Percentiles rank a stretch among this genome's conserved stretches.
These are phyloP conservation scores for Fraxinus sp. DNA, from an alignment of 305 asterid genomes.

Conservation along the genomic window DNA sequence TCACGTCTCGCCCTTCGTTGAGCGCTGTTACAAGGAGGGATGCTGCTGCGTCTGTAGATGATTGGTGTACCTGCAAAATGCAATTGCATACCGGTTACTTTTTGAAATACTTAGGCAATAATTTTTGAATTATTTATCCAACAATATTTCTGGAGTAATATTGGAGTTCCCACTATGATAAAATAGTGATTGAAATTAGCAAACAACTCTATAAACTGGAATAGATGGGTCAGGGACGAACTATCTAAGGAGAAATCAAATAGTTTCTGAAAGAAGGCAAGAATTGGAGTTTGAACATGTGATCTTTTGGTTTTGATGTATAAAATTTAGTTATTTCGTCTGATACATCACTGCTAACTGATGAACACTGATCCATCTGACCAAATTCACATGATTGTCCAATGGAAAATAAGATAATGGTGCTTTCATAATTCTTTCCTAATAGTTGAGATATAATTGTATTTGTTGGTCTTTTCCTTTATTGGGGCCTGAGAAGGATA, in stretches of 20 bases:
- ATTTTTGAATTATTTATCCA: background rate
- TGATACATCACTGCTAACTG: background rate
- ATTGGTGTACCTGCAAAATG: slow-evolving; percentile 76
- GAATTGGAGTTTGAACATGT: background rate
- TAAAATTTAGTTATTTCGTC: background rate
- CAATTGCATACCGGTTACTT: background rate
- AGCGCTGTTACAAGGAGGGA: slow-evolving; percentile 93
- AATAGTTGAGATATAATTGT: background rate
- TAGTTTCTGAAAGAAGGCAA: background rate
- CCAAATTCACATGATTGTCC: background rate
- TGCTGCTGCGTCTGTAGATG: slow-evolving; percentile 97
- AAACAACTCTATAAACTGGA: background rate
- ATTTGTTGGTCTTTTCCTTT: background rate
- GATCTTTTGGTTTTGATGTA: background rate
- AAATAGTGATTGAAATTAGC: background rate
- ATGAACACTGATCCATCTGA: background rate
- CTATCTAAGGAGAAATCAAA: background rate
- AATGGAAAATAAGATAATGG: background rate
- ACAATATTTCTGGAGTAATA: background rate
- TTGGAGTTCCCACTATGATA: background rate
- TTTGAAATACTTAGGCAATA: background rate
- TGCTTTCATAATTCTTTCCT: background rate
- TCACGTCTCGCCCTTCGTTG: slow-evolving; percentile 92
- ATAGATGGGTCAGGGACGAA: background rate
- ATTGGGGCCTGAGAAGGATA: background rate